Conservation (phyloP, 805 yeast genomes). For the Hanseniaspora pseudoguilliermondii region DNA sequence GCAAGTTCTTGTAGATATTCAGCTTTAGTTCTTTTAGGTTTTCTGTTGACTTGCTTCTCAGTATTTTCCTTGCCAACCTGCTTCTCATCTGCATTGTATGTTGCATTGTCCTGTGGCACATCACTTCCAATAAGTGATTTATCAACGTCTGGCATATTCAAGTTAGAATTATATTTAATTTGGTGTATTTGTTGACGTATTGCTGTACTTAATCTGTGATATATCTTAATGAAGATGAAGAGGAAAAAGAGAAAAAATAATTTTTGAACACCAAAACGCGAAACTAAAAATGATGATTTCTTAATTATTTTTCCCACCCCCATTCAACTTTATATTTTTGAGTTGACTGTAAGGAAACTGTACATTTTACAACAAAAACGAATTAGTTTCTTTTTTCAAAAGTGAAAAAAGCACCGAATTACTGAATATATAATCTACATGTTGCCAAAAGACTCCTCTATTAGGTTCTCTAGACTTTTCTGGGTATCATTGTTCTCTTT, state of each 20-base stretch:
- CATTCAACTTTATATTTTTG: too few relatives aligned
- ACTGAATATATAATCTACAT: neutral
- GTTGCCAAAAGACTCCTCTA: neutral
- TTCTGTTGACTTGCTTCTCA: slow-evolving; percentile 19
- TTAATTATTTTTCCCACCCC: too few relatives aligned
- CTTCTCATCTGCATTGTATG: slow-evolving; percentile 13
- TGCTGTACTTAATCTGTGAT: too few relatives aligned
- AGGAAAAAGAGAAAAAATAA: neutral
- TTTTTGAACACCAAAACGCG: neutral
- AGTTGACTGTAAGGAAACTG: too few relatives aligned
- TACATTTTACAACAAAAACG: too few relatives aligned
- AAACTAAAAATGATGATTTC: neutral
- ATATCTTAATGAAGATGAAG: neutral
- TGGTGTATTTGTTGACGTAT: too few relatives aligned
- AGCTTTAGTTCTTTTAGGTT: slow-evolving; percentile 14
- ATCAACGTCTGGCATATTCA: too few relatives aligned
- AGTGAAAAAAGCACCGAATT: too few relatives aligned
- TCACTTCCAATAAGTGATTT: neutral
- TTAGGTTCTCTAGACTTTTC: neutral
- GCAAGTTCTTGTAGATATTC: slow-evolving; percentile 17
- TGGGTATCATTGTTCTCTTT: neutral
- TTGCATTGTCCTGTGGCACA: neutral
- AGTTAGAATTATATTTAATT: too few relatives aligned
- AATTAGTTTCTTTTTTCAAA: neutral
- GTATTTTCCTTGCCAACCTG: slow-evolving; percentile 13